These are phyloP conservation scores for Plasmopara viticola DNA, from an alignment of 352 stramenopile species.

Conservation along the genomic window DNA sequence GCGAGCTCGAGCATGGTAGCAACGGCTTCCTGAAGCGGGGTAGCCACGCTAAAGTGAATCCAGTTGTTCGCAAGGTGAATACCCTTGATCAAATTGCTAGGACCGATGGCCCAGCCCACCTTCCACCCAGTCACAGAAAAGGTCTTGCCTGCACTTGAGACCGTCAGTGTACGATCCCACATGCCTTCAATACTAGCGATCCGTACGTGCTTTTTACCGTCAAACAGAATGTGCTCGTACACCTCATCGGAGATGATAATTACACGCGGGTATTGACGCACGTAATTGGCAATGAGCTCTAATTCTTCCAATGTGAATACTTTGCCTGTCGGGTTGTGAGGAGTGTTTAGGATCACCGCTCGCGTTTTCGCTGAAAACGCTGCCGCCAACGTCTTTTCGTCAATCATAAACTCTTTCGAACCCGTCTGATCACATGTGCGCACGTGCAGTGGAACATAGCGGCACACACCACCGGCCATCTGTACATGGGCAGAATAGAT, in stretches of 20 bases:
- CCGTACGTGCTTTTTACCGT: conserved; percentile 58
- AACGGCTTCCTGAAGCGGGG: conserved; percentile 81
- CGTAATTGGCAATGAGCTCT: conserved; percentile 87
- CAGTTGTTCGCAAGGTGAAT: conserved; percentile 82
- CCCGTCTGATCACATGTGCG: conserved; percentile 19
- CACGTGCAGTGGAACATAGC: conserved; percentile 80
- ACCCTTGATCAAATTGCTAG: conserved; percentile 58
- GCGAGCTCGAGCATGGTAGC: conserved; percentile 70
- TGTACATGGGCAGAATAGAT: conserved; percentile 90
- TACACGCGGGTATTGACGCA: conserved; percentile 72
- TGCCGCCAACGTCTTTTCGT: conserved; percentile 75
- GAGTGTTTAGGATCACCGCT: conserved; percentile 95
- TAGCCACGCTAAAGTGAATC: conserved; percentile 83
- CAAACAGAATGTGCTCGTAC: conserved; percentile 96
- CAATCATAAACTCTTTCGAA: conserved; percentile 74
- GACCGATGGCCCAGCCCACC: conserved; percentile 89
- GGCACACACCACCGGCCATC: conserved; percentile 75
- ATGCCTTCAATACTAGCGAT: conserved; percentile 79
- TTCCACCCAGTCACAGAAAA: conserved; percentile 92
- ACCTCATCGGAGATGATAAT: conserved; percentile 98
- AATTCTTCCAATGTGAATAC: conserved; percentile 94
- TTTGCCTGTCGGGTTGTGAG: conserved; percentile 98
- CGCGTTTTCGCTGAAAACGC: conserved; percentile 91
- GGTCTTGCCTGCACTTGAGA: conserved; percentile 89
- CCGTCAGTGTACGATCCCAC: conserved; percentile 81